These are phyloP conservation scores for Alternaria hordeiaustralica DNA, from an alignment of 2,329 filamentous ascomycete species.

Conservation along the genomic window DNA sequence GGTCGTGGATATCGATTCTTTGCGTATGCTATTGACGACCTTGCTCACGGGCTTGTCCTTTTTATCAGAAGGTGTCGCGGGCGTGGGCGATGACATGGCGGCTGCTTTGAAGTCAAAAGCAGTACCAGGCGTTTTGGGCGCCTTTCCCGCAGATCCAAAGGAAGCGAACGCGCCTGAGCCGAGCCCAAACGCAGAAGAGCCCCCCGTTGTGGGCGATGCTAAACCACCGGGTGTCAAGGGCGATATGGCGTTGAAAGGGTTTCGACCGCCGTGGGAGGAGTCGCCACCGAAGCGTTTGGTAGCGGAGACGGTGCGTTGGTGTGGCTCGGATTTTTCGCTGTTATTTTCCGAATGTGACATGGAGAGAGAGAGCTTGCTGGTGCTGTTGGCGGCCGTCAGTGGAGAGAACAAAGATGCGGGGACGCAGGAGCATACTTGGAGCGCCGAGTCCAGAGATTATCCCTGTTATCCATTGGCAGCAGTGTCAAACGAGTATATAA, in stretches of 20 bases:
- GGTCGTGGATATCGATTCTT: constrained; percentile 39
- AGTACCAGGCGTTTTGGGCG: constrained; percentile 82
- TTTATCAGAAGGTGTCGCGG: constrained; percentile 68
- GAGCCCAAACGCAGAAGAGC: constrained; percentile 89
- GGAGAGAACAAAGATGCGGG: constrained; percentile 20
- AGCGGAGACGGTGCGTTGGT: constrained; percentile 68
- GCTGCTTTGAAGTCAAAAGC: constrained; percentile 78
- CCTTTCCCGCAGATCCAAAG: constrained; percentile 83
- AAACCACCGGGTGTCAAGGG: constrained; percentile 70
- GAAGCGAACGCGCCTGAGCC: constrained; percentile 96
- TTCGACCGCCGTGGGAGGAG: constrained; percentile 76
- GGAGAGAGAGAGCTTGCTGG: constrained; percentile 89
- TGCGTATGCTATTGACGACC: constrained; percentile 43
- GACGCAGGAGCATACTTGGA: constrained; percentile 69
- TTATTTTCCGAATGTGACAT: constrained; percentile 67
- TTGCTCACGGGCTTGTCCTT: constrained; percentile 50
- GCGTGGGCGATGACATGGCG: constrained; percentile 51
- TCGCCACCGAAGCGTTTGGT: constrained; percentile 79
- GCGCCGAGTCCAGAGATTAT: constrained; percentile 76
- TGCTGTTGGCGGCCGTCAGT: constrained; percentile 59
- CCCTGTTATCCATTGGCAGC: constrained; percentile 51
- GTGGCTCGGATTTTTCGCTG: constrained; percentile 59
- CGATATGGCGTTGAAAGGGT: constrained; percentile 79
- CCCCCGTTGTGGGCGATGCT: constrained; percentile 76
- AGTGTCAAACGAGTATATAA: constrained; percentile 13